Evolutionary conservation across 805 yeast species (phyloP).

Genomic region (Saccharomycopsis fermentans): DNA sequence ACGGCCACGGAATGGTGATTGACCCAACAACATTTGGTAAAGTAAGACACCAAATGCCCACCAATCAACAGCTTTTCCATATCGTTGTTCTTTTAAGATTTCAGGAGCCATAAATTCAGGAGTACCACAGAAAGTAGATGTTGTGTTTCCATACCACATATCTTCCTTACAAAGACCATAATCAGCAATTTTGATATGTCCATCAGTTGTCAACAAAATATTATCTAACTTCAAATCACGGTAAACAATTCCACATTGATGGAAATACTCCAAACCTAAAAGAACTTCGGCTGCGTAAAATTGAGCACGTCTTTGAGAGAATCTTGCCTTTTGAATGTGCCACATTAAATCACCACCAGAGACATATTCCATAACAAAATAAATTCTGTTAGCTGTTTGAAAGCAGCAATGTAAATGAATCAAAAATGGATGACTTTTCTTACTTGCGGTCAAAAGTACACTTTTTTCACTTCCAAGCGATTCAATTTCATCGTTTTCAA

Average conservation of each 20-base stretch:
- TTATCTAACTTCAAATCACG: constrained; percentile 95
- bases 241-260: constrained; percentile 90
- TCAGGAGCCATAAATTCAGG: constrained; percentile 99
- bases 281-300: constrained; percentile 96
- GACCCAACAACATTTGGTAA: constrained; percentile 93
- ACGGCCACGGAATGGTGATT: constrained; percentile 95
- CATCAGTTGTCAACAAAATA: constrained; percentile 76
- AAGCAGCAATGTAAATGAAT: constrained; percentile 88
- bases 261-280: constrained; percentile 84
- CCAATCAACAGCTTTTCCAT: constrained; percentile 96
- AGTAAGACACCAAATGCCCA: constrained; percentile 98
- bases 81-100: constrained; percentile 83
- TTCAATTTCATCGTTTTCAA: constrained; percentile 93
- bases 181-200: constrained; percentile 95
- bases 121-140: constrained; percentile 96
- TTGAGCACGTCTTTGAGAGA: constrained; percentile 86
- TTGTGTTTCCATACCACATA: constrained; percentile 77
- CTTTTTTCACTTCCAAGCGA: constrained; percentile 91
- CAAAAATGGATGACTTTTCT: constrained; percentile 86
- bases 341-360: constrained; percentile 99
- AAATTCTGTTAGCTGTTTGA: constrained; percentile 95
- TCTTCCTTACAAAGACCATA: constrained; percentile 95
- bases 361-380: constrained; percentile 96
- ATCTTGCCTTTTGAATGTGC: constrained; percentile 91
- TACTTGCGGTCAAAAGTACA: constrained; percentile 59